Conservation (phyloP, 2,329 filamentous ascomycete genomes). For the Truncatella angustata region DNA sequence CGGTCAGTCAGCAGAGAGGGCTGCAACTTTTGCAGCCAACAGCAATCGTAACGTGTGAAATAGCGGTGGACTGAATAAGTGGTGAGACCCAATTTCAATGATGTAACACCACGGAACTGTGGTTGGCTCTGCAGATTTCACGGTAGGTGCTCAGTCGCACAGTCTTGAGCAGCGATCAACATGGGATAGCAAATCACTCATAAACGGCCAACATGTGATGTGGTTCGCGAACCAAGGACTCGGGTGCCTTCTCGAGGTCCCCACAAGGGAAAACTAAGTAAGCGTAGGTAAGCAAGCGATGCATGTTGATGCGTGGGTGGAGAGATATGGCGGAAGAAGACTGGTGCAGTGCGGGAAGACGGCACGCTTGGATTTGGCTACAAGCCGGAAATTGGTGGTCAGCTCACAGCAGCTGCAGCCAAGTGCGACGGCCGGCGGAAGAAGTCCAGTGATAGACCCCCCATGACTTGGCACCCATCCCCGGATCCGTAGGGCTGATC, state of each 20-base stretch:
- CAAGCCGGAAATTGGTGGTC: background rate
- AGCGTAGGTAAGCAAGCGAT: background rate
- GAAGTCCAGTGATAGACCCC: too few species aligned
- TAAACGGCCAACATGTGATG: background rate
- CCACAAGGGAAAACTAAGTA: too few species aligned
- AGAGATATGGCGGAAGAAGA: background rate
- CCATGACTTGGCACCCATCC: slow-evolving; percentile 1
- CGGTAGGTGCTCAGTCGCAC: background rate
- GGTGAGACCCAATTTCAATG: too few species aligned
- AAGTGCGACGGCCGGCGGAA: background rate
- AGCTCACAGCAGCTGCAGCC: too few species aligned
- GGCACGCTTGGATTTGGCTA: background rate
- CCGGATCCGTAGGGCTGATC: slow-evolving; percentile 31
- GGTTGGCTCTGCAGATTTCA: too few species aligned
- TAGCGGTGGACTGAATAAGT: too few species aligned
- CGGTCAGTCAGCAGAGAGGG: too few species aligned
- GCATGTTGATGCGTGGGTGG: too few species aligned
- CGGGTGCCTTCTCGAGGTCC: background rate
- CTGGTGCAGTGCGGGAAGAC: background rate
- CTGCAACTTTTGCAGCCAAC: too few species aligned
- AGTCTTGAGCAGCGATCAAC: background rate
- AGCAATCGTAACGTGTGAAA: too few species aligned
- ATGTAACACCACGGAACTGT: too few species aligned
- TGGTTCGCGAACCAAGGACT: slow-evolving; percentile 17
- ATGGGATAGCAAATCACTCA: background rate